Evolutionary conservation across 805 yeast species (phyloP).

Genomic region (Saturnispora halmiae): DNA sequence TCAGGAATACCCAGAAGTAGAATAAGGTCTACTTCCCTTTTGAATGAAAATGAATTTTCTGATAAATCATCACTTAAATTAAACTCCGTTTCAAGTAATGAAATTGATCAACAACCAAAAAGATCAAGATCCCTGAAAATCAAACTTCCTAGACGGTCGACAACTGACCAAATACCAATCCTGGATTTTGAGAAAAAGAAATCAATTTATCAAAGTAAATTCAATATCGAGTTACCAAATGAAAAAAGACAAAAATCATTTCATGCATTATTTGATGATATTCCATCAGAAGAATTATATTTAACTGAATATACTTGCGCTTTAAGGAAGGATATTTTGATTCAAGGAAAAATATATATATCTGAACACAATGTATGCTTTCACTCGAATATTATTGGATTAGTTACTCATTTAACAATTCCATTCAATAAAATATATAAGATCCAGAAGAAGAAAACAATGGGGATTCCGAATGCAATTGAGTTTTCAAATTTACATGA

Average conservation of each 20-base stretch:
- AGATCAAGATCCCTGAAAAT: not conserved
- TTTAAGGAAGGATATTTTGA: slow-evolving; percentile 49
- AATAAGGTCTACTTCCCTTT: not conserved
- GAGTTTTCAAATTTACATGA: slow-evolving; percentile 54
- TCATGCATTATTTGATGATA: slow-evolving; percentile 47
- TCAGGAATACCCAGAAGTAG: not conserved
- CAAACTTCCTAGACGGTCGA: slow-evolving; percentile 9
- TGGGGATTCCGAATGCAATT: slow-evolving; percentile 62
- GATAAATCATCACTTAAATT: not conserved
- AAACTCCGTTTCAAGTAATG: not conserved
- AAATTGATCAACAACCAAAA: not conserved
- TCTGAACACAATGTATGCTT: slow-evolving; percentile 49
- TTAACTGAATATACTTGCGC: slow-evolving; percentile 61
- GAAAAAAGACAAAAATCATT: slow-evolving; percentile 51
- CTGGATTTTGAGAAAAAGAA: slow-evolving; percentile 7
- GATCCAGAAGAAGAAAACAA: slow-evolving; percentile 56
- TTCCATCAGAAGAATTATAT: slow-evolving; percentile 43
- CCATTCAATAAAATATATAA: slow-evolving; percentile 55
- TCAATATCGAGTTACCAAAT: slow-evolving; percentile 30
- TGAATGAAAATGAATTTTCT: not conserved
- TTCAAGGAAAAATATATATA: slow-evolving; percentile 58
- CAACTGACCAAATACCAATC: slow-evolving; percentile 8
- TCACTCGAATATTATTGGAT: slow-evolving; percentile 59
- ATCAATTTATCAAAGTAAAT: slow-evolving; percentile 14
- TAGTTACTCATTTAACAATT: slow-evolving; percentile 50